phyloP scores from a whole-genome alignment of 306 rosid genomes.

The Hylodesmum podocarpum region DNA sequence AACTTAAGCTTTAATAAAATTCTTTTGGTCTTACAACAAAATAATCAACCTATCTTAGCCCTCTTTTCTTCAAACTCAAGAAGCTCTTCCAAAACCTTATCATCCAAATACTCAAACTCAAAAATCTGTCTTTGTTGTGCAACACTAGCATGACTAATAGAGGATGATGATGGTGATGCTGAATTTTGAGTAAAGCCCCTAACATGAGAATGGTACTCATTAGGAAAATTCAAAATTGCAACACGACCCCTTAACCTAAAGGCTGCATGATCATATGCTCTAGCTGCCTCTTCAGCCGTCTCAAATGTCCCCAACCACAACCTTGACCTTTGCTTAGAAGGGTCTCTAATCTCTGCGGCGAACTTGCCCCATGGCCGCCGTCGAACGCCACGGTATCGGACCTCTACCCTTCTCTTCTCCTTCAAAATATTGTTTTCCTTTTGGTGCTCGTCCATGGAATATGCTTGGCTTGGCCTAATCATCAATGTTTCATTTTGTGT shows the following conservation, averaged over 20 bases:
- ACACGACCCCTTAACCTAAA: neutral
- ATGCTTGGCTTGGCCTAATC: neutral
- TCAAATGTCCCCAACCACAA: neutral
- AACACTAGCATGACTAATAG: neutral
- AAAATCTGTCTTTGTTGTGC: neutral
- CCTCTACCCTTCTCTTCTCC: neutral
- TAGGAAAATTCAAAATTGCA: neutral
- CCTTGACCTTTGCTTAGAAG: neutral
- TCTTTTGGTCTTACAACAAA: no score
- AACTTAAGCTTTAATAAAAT: no score
- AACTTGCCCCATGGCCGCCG: conserved; percentile 4
- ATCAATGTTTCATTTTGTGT: neutral
- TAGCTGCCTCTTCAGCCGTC: neutral
- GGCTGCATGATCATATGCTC: conserved; percentile 1
- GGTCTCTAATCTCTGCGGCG: neutral
- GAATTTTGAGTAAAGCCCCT: neutral
- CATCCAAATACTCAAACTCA: conserved; percentile 10
- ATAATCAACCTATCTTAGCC: neutral
- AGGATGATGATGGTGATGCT: neutral
- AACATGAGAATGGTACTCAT: neutral
- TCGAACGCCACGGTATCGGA: neutral
- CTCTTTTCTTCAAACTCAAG: neutral
- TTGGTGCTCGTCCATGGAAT: neutral
- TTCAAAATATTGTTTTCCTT: neutral
- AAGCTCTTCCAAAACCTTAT: neutral